These are phyloP conservation scores for Penicillium oxalicum DNA, from an alignment of 2,329 filamentous ascomycete genomes.

Conservation along the genomic window DNA sequence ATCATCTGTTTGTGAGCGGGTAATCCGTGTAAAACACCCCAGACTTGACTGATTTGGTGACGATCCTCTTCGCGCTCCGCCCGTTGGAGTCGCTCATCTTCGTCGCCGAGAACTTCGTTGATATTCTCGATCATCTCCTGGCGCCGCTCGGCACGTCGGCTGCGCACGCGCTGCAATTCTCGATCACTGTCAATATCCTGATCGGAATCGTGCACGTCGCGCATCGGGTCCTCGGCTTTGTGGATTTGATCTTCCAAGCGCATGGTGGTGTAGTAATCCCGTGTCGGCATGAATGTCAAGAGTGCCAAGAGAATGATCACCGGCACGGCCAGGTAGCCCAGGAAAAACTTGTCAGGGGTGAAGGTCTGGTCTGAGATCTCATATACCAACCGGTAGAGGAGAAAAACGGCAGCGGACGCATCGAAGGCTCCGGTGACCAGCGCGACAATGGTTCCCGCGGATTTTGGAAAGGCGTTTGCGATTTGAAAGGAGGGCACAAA, in stretches of 20 bases:
- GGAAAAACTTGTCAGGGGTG: slow-evolving; percentile 60
- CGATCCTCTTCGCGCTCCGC: slow-evolving; percentile 58
- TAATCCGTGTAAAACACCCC: slow-evolving; percentile 72
- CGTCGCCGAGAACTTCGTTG: slow-evolving; percentile 62
- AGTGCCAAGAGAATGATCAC: slow-evolving; percentile 58
- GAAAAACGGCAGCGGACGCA: slow-evolving; percentile 70
- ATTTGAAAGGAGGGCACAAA: slow-evolving; percentile 80
- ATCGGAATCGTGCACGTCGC: slow-evolving; percentile 43
- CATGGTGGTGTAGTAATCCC: slow-evolving; percentile 71
- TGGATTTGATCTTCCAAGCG: slow-evolving; percentile 69
- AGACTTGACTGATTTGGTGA: slow-evolving; percentile 67
- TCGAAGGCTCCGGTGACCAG: slow-evolving; percentile 77
- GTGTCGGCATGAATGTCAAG: slow-evolving; percentile 61
- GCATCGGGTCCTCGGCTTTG: slow-evolving; percentile 32
- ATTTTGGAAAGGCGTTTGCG: slow-evolving; percentile 70
- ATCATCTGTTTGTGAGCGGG: slow-evolving; percentile 65
- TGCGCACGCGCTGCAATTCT: slow-evolving; percentile 44
- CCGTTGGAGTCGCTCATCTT: slow-evolving; percentile 55
- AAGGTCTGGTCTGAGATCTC: slow-evolving; percentile 44
- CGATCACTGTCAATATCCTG: slow-evolving; percentile 47
- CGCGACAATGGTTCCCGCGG: slow-evolving; percentile 69
- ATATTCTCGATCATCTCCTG: slow-evolving; percentile 62
- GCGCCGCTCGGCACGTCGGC: slow-evolving; percentile 54
- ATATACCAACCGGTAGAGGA: slow-evolving; percentile 69
- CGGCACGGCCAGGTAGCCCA: slow-evolving; percentile 66